These are phyloP conservation scores for Aspergillus caelatus DNA, from an alignment of 2,329 filamentous ascomycete genomes.

Conservation along the genomic window DNA sequence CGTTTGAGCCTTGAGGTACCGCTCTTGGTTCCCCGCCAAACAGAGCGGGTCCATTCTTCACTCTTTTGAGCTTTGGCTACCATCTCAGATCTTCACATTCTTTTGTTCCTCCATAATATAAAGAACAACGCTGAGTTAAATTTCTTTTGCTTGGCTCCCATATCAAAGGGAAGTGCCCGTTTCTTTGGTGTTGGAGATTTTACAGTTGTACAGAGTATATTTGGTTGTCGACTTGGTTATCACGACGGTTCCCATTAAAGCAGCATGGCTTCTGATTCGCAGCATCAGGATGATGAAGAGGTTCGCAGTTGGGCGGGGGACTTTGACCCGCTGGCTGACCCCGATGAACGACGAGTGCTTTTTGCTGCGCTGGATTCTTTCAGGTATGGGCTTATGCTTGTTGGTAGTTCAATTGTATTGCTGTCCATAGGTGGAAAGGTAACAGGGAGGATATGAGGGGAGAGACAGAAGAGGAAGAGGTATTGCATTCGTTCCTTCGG, in stretches of 20 bases:
- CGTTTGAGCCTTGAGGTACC: neutral
- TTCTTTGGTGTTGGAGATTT: neutral
- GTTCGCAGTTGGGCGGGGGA: slow-evolving; percentile 59
- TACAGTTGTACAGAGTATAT: neutral
- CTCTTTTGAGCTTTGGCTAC: neutral
- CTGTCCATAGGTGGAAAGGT: neutral
- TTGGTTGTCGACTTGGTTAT: neutral
- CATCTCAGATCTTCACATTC: neutral
- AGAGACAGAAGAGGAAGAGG: neutral
- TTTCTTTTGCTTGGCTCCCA: neutral
- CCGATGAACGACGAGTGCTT: slow-evolving; percentile 78
- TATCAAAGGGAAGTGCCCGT: neutral
- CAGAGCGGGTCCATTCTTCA: slow-evolving; percentile 1
- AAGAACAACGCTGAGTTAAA: neutral
- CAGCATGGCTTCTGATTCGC: slow-evolving; percentile 16
- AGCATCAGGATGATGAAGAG: slow-evolving; percentile 22
- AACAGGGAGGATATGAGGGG: neutral
- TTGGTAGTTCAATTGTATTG: neutral
- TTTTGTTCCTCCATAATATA: neutral
- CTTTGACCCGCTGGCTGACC: slow-evolving; percentile 69
- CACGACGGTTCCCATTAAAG: neutral
- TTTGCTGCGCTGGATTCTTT: slow-evolving; percentile 87
- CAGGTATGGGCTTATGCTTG: slow-evolving; percentile 54
- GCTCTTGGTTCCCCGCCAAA: slow-evolving; percentile 8
- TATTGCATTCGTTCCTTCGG: neutral